Evolutionary conservation across 257 asterid species (phyloP).

Genomic region (Ilex asprella): DNA sequence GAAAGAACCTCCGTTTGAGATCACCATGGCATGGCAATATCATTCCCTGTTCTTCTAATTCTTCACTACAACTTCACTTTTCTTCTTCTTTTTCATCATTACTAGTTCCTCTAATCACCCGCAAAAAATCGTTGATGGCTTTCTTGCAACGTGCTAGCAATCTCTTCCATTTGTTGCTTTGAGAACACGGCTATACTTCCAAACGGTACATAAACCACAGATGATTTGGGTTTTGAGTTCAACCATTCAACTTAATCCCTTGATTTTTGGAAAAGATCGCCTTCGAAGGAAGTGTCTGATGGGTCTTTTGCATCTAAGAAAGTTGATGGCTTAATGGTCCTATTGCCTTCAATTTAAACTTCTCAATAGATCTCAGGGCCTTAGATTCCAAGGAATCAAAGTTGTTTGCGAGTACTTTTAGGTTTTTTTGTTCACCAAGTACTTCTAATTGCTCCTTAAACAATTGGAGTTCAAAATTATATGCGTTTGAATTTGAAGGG

Average conservation of each 20-base stretch:
- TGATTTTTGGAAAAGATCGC: background rate
- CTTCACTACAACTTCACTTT: background rate
- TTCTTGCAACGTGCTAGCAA: background rate
- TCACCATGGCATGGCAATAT: background rate
- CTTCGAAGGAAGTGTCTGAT: background rate
- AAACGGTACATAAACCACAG: background rate
- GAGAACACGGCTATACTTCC: background rate
- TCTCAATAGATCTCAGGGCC: background rate
- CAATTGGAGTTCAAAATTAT: background rate
- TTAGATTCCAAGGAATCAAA: background rate
- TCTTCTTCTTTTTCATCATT: background rate
- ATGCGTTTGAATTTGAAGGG: background rate
- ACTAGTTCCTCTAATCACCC: background rate
- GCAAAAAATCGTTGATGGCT: background rate
- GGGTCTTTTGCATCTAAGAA: background rate
- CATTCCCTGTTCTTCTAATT: background rate
- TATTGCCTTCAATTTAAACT: background rate
- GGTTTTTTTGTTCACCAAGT: background rate
- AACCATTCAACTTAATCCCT: background rate
- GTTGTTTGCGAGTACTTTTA: background rate
- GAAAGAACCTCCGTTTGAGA: no score
- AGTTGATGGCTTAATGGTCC: background rate
- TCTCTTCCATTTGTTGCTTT: background rate
- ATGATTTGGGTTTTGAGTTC: background rate
- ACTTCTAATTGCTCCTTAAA: background rate